phyloP scores from a whole-genome alignment of 371 early-diverging fungal species.

The Parasitella parasitica region DNA sequence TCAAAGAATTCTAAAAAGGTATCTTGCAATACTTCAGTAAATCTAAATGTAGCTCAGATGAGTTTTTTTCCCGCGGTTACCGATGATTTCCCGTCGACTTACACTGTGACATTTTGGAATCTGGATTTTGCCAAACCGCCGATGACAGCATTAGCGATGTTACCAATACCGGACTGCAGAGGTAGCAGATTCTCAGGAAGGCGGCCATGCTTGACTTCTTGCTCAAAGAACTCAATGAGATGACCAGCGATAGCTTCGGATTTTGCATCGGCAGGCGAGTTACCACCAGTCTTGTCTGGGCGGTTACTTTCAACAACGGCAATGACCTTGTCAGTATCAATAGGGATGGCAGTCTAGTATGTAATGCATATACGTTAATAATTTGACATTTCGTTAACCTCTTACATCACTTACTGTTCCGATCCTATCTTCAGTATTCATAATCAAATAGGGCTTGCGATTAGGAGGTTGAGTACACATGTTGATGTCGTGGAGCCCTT shows the following conservation, averaged over 20 bases:
- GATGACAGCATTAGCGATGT: slow-evolving; percentile 58
- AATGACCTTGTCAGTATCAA: slow-evolving; percentile 50
- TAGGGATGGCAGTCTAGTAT: slow-evolving; percentile 46
- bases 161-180: slow-evolving; percentile 57
- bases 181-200: slow-evolving; percentile 49
- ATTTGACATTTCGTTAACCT: neutral
- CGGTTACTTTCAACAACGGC: slow-evolving; percentile 49
- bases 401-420: slow-evolving; percentile 38
- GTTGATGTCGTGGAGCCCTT: slow-evolving; percentile 54
- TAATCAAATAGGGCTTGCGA: slow-evolving; percentile 52
- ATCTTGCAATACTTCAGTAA: slow-evolving; percentile 53
- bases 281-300: slow-evolving; percentile 51
- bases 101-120: slow-evolving; percentile 54
- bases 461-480: slow-evolving; percentile 42
- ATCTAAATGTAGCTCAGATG: slow-evolving; percentile 24
- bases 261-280: slow-evolving; percentile 42
- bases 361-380: neutral
- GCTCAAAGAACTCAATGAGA: slow-evolving; percentile 52
- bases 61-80: slow-evolving; percentile 4
- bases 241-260: slow-evolving; percentile 49
- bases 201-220: slow-evolving; percentile 54
- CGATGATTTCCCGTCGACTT: slow-evolving; percentile 18
- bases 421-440: slow-evolving; percentile 51
- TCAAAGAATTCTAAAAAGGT: slow-evolving; percentile 59
- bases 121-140: slow-evolving; percentile 52